Evolutionary conservation across 2,329 filamentous ascomycete genomes (phyloP).

Genomic region (Pseudopyricularia cyperi): DNA sequence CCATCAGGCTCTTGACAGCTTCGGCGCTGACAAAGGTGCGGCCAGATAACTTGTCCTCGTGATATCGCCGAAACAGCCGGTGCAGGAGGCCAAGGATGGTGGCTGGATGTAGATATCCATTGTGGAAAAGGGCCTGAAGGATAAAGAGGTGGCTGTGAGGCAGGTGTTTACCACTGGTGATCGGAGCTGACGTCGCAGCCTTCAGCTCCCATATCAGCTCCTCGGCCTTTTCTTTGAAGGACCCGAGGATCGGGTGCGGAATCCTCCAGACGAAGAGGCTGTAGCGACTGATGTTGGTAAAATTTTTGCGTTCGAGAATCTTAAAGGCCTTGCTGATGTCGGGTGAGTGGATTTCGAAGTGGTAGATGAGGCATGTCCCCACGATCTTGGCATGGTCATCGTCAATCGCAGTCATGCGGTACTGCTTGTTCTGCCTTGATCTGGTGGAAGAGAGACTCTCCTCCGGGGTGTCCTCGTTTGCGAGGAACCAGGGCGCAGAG

Average conservation of each 20-base stretch:
- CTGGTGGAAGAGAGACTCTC: neutral
- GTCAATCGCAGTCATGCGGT: constrained; percentile 16
- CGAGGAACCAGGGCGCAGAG: constrained; percentile 31
- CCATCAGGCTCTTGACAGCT: constrained; percentile 39
- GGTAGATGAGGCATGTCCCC: constrained; percentile 32
- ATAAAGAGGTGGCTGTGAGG: constrained; percentile 34
- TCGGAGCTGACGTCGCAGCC: constrained; percentile 9
- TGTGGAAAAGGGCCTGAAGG: constrained; percentile 48
- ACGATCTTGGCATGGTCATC: constrained; percentile 18
- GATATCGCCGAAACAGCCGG: constrained; percentile 22
- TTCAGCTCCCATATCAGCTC: constrained; percentile 9
- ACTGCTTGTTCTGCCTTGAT: constrained; percentile 6
- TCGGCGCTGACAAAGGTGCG: constrained; percentile 31
- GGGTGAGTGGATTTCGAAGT: constrained; percentile 14
- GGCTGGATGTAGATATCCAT: constrained; percentile 46
- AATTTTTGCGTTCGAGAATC: constrained; percentile 13
- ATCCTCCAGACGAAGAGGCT: constrained; percentile 4
- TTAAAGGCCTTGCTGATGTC: constrained; percentile 17
- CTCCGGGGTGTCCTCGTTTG: neutral
- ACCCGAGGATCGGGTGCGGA: neutral
- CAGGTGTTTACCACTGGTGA: neutral
- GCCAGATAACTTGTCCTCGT: constrained; percentile 21
- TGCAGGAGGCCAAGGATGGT: constrained; percentile 21
- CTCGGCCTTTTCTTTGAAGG: neutral
- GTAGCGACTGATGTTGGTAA: constrained; percentile 12